phyloP scores from a whole-genome alignment of 768 basidiomycete genomes.

The Phanerochaete carnosa region DNA sequence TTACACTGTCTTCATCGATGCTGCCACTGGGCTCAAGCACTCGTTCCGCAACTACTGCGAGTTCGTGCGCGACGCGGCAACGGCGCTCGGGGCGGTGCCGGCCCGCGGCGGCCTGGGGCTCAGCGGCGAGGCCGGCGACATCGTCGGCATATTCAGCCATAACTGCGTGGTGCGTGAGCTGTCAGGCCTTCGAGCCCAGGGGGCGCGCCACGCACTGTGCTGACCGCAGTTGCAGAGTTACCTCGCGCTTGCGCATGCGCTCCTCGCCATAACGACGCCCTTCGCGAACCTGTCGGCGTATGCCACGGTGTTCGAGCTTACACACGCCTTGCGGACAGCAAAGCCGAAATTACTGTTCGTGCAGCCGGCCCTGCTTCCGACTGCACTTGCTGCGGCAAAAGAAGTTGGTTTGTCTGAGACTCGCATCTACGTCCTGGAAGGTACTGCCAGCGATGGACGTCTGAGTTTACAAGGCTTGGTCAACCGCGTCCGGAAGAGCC shows the following conservation, averaged over 20 bases:
- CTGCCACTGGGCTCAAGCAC: conserved; percentile 2
- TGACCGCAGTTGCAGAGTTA: conserved; percentile 41
- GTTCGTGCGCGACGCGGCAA: conserved; percentile 10
- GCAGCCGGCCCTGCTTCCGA: conserved; percentile 38
- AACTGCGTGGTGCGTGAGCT: conserved; percentile 58
- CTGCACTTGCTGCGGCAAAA: conserved; percentile 37
- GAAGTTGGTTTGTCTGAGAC: conserved; percentile 33
- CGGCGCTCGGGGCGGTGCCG: conserved; percentile 8
- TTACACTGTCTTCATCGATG: conserved; percentile 12
- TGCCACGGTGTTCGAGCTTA: conserved; percentile 56
- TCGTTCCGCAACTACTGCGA: conserved; percentile 10
- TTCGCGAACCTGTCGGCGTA: conserved; percentile 51
- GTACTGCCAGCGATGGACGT: conserved; percentile 38
- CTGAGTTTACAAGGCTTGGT: conserved; percentile 46
- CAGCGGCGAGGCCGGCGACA: conserved; percentile 42
- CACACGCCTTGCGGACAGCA: conserved; percentile 45
- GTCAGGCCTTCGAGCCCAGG: too few species aligned
- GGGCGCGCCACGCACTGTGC: not conserved
- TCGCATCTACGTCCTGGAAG: conserved; percentile 48
- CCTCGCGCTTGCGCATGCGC: conserved; percentile 44
- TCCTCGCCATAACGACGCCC: conserved; percentile 47
- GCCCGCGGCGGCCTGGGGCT: conserved; percentile 1
- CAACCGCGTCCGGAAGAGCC: conserved; percentile 31
- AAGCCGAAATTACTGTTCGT: conserved; percentile 53
- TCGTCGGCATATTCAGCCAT: conserved; percentile 67